Base-by-base conservation (phyloP, 495 filamentous ascomycete genomes). In the Daldinia loculata region DNA sequence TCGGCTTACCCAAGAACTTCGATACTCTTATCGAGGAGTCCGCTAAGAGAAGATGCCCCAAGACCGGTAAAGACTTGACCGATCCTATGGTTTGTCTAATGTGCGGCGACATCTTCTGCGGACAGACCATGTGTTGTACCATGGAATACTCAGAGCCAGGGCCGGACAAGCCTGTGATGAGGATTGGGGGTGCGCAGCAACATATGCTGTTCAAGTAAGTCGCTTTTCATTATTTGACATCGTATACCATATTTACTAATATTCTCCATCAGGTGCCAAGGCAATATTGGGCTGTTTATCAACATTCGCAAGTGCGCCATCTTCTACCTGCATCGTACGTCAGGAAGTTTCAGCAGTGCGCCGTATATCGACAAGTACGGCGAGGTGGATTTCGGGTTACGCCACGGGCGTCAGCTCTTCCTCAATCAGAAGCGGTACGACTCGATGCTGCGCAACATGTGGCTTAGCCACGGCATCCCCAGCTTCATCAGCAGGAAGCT, bases 291-390 rank as follows among this genome's bases (percentile, higher is more conserved):
- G 19, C 79, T 98, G 27, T 98, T 94, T 82, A 91, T 99, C 80
- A 97, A 97, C 78, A 95, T 99, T 74, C 89, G 94, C 58, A 97
- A 97, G 82, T 97, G 96, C 81, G 91, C 87, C 51, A 89, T 97
- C 34, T 86, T 97, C 58, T 97, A 95, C 79, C 80, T 96, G 56
- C 90, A 97, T 80, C 87, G 90, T 70, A 80, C 82, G n/a, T 89
- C 91, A 57, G 95, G 94, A 48, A 93, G 91, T 48, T 99, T 91
- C 83, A 90, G 89, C 72, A 86, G 88, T 41, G 95, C 95, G 6
- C 95, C 95, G 11, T 99, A 98, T 79, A 89, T 98, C 55, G 96
- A 98, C 82, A 90, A 90, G 75, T 94, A 97, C 80, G 96, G 95
- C 66, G 95, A 99, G 83, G 90, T 91, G 1, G 95, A 99, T 81